These are phyloP conservation scores for Pilasporangium apinafurcum DNA, from an alignment of 352 stramenopile species.

Conservation along the genomic window DNA sequence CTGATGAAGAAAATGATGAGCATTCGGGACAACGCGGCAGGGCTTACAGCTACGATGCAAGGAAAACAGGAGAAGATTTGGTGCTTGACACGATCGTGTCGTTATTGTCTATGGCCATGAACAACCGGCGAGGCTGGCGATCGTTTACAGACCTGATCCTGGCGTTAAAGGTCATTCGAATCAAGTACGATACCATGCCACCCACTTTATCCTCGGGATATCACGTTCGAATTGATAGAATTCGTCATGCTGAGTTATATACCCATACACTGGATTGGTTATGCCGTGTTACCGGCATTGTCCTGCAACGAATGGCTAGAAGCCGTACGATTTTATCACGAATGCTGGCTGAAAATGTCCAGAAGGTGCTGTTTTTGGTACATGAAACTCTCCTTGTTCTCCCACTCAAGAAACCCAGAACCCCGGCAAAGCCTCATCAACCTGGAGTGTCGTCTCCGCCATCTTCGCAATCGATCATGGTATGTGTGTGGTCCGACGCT, in stretches of 20 bases:
- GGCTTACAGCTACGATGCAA: conserved; percentile 58
- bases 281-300: conserved; percentile 51
- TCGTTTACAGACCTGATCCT: conserved; percentile 65
- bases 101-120: conserved; percentile 70
- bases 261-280: conserved; percentile 57
- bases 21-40: conserved; percentile 12
- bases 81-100: conserved; percentile 81
- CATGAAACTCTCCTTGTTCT: conserved; percentile 52
- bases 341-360: conserved; percentile 68
- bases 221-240: not conserved
- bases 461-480: conserved; percentile 6
- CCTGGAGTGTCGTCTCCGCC: not conserved
- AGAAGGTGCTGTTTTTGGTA: conserved; percentile 61
- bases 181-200: conserved; percentile 41
- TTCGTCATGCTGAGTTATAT: conserved; percentile 28
- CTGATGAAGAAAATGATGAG: not conserved
- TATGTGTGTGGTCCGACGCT: conserved; percentile 38
- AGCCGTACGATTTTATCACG: conserved; percentile 72
- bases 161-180: conserved; percentile 48
- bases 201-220: conserved; percentile 4
- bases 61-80: conserved; percentile 71
- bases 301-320: conserved; percentile 71
- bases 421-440: conserved; percentile 14
- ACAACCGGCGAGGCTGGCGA: conserved; percentile 45
- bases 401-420: conserved; percentile 11